Evolutionary conservation across 78 protist species (phyloP).

Genomic region (Dictyostelium firmibasis): DNA sequence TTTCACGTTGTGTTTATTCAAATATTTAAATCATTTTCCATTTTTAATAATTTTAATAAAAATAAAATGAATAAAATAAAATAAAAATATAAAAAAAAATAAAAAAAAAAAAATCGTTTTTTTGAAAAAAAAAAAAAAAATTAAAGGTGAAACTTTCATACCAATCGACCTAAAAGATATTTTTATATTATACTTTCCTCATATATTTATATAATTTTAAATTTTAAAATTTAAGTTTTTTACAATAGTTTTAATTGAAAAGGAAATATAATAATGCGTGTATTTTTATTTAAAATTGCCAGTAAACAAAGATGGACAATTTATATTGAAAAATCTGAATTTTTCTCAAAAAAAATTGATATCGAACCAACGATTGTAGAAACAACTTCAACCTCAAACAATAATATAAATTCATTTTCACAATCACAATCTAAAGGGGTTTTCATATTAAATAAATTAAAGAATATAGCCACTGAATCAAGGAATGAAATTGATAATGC

Average conservation of each 20-base stretch:
- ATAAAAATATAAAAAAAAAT: neutral
- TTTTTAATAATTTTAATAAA: neutral
- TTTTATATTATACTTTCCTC: neutral
- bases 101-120: neutral
- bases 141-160: neutral
- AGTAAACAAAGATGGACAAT: constrained; percentile 60
- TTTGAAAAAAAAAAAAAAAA: neutral
- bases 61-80: neutral
- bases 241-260: no score
- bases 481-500: constrained; percentile 57
- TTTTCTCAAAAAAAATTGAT: neutral
- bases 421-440: neutral
- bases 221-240: neutral
- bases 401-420: neutral
- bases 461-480: constrained; percentile 36
- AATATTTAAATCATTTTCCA: neutral
- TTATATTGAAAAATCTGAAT: constrained; percentile 58
- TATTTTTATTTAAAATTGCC: constrained; percentile 28
- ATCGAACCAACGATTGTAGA: neutral
- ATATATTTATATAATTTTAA: neutral
- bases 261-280: constrained; percentile 56
- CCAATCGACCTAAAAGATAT: neutral
- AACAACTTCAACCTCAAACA: neutral
- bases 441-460: neutral
- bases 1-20: no score